phyloP scores from a whole-genome alignment of 805 yeast genomes.

The Candida arabinofermentans region DNA sequence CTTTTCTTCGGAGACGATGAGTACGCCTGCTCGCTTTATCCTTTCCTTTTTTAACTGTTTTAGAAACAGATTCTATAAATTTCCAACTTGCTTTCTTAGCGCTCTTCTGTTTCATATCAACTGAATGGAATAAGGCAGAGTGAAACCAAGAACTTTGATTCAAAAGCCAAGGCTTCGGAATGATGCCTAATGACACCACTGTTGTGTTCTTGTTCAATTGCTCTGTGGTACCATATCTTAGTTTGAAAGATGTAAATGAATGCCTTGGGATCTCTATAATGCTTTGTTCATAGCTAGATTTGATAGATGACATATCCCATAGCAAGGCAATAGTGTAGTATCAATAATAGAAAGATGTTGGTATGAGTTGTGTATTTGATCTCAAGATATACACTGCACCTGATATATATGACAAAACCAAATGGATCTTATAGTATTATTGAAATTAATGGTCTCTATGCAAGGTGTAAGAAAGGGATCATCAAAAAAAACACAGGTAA shows the following conservation, averaged over 20 bases:
- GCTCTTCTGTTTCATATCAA: not conserved
- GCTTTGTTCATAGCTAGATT: not conserved
- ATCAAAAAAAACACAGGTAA: too few relatives aligned
- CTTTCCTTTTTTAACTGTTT: not conserved
- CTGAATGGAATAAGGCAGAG: slow-evolving; percentile 8
- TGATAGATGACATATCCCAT: not conserved
- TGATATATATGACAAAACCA: too few relatives aligned
- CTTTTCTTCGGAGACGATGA: not conserved
- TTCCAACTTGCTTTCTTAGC: not conserved
- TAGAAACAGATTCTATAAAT: not conserved
- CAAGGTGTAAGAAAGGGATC: too few relatives aligned
- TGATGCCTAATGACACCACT: slow-evolving; percentile 49
- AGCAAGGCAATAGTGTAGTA: too few relatives aligned
- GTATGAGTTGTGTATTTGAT: too few relatives aligned
- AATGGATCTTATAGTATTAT: too few relatives aligned
- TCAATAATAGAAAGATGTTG: too few relatives aligned
- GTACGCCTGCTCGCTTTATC: not conserved
- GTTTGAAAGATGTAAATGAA: slow-evolving; percentile 60
- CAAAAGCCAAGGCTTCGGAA: slow-evolving; percentile 54
- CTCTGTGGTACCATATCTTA: slow-evolving; percentile 46
- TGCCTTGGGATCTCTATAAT: slow-evolving; percentile 36
- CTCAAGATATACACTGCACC: too few relatives aligned
- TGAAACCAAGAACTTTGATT: slow-evolving; percentile 23
- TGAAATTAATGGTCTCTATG: too few relatives aligned
- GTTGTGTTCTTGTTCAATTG: slow-evolving; percentile 47